Evolutionary conservation across 1,139 yeast genomes (phyloP).

Genomic region (Debaryomycetaceae sp.): DNA sequence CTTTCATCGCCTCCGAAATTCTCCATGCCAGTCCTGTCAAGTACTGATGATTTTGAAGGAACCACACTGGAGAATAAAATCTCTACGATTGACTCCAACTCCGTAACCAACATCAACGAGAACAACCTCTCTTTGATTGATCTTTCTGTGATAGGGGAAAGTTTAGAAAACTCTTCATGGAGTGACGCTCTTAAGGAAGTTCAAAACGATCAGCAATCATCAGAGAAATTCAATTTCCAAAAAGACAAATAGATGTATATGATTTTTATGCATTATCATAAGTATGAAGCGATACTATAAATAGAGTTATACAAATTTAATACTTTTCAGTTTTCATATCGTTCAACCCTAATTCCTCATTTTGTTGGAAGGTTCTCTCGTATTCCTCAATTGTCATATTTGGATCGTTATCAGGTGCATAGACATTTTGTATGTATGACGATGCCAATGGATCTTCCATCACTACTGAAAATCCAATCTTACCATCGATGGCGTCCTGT

Average conservation of each 20-base stretch:
- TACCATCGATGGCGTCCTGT: conserved; percentile 81
- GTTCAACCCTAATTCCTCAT: conserved; percentile 86
- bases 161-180: conserved; percentile 27
- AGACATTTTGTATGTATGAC: conserved; percentile 93
- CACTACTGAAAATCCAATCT: conserved; percentile 73
- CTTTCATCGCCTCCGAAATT: conserved; percentile 14
- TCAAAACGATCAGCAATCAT: conserved; percentile 2
- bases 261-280: no score
- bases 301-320: background rate
- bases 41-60: conserved; percentile 1
- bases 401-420: conserved; percentile 98
- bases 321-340: conserved; percentile 58
- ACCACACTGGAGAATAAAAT: conserved; percentile 4
- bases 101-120: conserved; percentile 3
- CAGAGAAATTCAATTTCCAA: no score
- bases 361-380: conserved; percentile 82
- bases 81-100: conserved; percentile 6
- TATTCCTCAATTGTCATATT: conserved; percentile 88
- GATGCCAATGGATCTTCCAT: conserved; percentile 96
- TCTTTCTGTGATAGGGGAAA: conserved; percentile 21
- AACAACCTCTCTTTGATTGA: conserved; percentile 18
- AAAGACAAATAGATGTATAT: no score
- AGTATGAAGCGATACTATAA: no score
- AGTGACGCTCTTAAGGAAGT: conserved; percentile 22
- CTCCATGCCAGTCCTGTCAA: conserved; percentile 16